phyloP scores from a whole-genome alignment of 768 basidiomycete genomes.

The Boletus edulis region DNA sequence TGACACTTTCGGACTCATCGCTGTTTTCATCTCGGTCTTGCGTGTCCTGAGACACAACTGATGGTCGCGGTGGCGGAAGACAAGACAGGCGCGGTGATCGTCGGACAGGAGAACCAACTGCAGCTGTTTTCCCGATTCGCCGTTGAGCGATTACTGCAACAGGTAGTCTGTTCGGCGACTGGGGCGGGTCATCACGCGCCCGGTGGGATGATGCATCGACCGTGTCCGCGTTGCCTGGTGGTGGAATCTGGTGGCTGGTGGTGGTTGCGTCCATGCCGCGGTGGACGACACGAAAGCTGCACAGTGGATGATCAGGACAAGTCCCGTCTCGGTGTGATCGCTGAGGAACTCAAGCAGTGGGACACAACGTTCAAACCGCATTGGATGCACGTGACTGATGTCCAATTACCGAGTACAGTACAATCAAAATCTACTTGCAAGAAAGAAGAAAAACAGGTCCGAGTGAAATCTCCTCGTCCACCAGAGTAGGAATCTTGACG shows the following conservation, averaged over 20 bases:
- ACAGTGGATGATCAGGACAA: not conserved
- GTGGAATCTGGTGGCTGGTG: constrained; percentile 27
- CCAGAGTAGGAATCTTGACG: not conserved
- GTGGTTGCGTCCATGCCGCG: constrained; percentile 17
- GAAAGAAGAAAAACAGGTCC: not conserved
- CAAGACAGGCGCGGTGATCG: constrained; percentile 52
- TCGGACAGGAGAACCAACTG: constrained; percentile 36
- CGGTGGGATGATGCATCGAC: constrained; percentile 43
- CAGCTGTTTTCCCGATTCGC: constrained; percentile 25
- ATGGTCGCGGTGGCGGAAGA: constrained; percentile 29
- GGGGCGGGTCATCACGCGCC: constrained; percentile 50
- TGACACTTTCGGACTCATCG: constrained; percentile 31
- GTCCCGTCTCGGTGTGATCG: constrained; percentile 12
- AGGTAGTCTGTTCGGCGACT: constrained; percentile 52
- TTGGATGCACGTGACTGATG: constrained; percentile 29
- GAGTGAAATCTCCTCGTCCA: not conserved
- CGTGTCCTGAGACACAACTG: constrained; percentile 14
- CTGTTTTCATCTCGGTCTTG: constrained; percentile 22
- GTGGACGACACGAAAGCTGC: not conserved
- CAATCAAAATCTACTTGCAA: constrained; percentile 6
- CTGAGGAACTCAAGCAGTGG: not conserved
- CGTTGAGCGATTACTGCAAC: constrained; percentile 32
- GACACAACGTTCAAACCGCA: constrained; percentile 29
- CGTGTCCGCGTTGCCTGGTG: constrained; percentile 37
- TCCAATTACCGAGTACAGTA: not conserved